phyloP scores from a whole-genome alignment of 768 basidiomycete genomes.

The Phlebiopsis flavidoalba region DNA sequence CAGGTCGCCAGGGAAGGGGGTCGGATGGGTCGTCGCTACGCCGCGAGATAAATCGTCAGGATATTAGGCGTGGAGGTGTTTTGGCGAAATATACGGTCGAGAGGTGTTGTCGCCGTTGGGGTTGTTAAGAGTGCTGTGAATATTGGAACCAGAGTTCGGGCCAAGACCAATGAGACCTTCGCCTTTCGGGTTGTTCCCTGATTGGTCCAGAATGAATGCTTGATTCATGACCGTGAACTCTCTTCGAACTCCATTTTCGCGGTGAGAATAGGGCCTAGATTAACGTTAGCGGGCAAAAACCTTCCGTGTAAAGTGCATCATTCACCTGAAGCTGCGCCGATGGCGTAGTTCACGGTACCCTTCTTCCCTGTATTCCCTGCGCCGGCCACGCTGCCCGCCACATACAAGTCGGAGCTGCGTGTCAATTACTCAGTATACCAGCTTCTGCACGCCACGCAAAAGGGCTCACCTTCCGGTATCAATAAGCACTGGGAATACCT shows the following conservation, averaged over 20 bases:
- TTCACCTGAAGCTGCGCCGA: conserved; percentile 19
- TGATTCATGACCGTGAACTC: conserved; percentile 22
- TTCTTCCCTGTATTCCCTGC: conserved; percentile 18
- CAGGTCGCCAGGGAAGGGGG: conserved; percentile 23
- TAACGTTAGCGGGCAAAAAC: not conserved
- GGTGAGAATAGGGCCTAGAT: conserved; percentile 20
- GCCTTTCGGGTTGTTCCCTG: conserved; percentile 15
- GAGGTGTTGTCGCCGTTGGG: conserved; percentile 20
- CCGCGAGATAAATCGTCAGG: conserved; percentile 26
- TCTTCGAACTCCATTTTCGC: conserved; percentile 22
- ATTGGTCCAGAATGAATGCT: conserved; percentile 21
- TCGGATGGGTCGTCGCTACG: conserved; percentile 25
- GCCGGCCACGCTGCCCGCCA: conserved; percentile 20
- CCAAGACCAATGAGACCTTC: conserved; percentile 28
- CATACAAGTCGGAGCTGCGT: conserved; percentile 27
- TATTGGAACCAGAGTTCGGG: conserved; percentile 23
- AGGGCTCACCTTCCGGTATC: conserved; percentile 29
- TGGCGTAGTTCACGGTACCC: conserved; percentile 18
- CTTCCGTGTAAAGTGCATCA: not conserved
- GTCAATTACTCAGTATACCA: not conserved
- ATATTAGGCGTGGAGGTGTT: conserved; percentile 26
- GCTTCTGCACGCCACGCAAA: not conserved
- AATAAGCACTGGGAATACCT: conserved; percentile 20
- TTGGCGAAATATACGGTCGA: conserved; percentile 28
- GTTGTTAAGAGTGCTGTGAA: conserved; percentile 15